phyloP scores from a whole-genome alignment of 1,284 basidiomycete species.

The Ustilago esculenta region DNA sequence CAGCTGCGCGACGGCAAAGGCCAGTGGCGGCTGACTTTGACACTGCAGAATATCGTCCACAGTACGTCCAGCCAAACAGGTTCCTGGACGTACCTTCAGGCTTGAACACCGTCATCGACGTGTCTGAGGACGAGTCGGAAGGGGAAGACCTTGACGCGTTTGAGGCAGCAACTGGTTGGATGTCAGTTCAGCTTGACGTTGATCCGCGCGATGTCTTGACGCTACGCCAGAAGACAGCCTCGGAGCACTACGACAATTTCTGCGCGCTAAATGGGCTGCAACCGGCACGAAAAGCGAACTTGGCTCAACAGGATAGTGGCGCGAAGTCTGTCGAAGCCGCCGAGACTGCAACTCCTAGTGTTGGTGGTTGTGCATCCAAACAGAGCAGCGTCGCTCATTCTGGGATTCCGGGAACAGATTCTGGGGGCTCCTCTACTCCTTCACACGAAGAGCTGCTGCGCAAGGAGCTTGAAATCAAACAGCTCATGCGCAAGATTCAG shows the following conservation, averaged over 20 bases:
- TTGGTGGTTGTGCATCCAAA: not conserved
- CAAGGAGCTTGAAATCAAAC: slow-evolving; percentile 48
- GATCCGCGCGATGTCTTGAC: slow-evolving; percentile 10
- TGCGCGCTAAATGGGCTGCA: slow-evolving; percentile 27
- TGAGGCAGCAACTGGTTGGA: slow-evolving; percentile 16
- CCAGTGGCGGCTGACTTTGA: slow-evolving; percentile 35
- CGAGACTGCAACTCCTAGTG: not conserved
- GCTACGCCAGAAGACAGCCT: slow-evolving; percentile 23
- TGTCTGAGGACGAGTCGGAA: slow-evolving; percentile 41
- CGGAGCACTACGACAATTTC: slow-evolving; percentile 33
- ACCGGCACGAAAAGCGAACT: slow-evolving; percentile 1
- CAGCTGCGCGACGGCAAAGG: slow-evolving; percentile 10
- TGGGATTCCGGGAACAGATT: not conserved
- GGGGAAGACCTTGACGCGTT: slow-evolving; percentile 13
- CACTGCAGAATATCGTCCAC: slow-evolving; percentile 17
- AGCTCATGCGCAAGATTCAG: slow-evolving; percentile 35
- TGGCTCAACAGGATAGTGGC: slow-evolving; percentile 4
- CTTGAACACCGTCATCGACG: slow-evolving; percentile 37
- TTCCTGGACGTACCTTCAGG: slow-evolving; percentile 39
- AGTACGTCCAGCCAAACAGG: slow-evolving; percentile 1
- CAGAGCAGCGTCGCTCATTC: slow-evolving; percentile 7
- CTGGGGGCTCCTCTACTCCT: slow-evolving; percentile 15
- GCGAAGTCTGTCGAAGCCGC: not conserved
- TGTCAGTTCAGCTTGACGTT: slow-evolving; percentile 2
- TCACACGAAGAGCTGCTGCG: slow-evolving; percentile 32